Base-by-base conservation (phyloP, 768 basidiomycete genomes). In the Lactifluus volemus region DNA sequence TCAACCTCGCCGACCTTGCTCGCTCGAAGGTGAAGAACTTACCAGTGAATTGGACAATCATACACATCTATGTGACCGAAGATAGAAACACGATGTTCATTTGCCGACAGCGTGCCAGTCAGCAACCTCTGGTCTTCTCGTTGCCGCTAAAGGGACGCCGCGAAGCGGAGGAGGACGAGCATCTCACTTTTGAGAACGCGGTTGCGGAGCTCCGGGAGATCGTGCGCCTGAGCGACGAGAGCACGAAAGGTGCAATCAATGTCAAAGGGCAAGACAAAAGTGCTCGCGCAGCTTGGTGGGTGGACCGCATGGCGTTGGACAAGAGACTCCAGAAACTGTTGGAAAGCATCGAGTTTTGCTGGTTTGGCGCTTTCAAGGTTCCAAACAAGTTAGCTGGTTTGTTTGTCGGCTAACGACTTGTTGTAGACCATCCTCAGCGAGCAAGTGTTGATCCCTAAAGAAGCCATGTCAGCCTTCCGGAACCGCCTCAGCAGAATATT, bases 341-440 rank as follows among this genome's bases (percentile, higher is more conserved):
- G 38, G 83, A 84, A 64, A 92, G 86, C 64, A 85, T 99, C 48
- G 97, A 98, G 70, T 94, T 90, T 67, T 93, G 89, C 69, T 98
- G 97, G 97, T 78, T 99, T 3, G 96, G 97, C 1, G 93, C 88
- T 21, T 98, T 97, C 82, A 98, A 98, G 84, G 95, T 94, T 53
- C 38, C 78, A 67, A 32, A 30, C 10, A 3, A 49, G 41, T 49
- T 34, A 55, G 42, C 58, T 38, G 59, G 53, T 47, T 52, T 34
- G 10, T 8, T 32, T 52, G 11, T 32, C 15, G 21, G 21, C n/a
- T 49, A 42, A 58, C 14, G 51, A 17, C 34, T 17, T 30, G 8
- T 52, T 42, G 19, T 53, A 88, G 89, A 85, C 86, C 1, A 85
- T 89, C 68, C 75, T 85, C 34, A 82, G 79, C 59, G 77, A 79